Evolutionary conservation across 306 rosid genomes (phyloP).

Genomic region (Glycine latifolia): DNA sequence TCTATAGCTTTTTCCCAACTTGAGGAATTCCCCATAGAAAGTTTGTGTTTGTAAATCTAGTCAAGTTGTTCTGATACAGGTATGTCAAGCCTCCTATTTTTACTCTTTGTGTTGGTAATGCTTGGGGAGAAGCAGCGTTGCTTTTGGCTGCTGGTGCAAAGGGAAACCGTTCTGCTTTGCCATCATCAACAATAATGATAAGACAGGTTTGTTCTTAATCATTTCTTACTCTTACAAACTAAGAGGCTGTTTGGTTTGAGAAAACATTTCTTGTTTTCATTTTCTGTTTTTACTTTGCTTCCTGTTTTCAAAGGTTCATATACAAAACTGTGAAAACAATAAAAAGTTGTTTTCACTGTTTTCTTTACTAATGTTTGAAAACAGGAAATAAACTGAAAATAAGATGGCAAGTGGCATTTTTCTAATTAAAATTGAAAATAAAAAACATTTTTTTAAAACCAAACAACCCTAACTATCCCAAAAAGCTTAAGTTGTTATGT

Average conservation of each 20-base stretch:
- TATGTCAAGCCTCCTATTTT: conserved; percentile 89
- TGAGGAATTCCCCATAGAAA: conserved; percentile 36
- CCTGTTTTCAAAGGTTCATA: background rate
- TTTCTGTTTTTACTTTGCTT: background rate
- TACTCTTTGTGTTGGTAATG: conserved; percentile 95
- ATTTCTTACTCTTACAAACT: conserved; percentile 7
- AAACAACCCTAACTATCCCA: background rate
- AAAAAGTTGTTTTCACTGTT: background rate
- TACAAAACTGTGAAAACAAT: background rate
- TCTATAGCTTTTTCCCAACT: conserved; percentile 34
- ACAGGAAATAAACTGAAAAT: background rate
- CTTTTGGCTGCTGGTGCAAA: conserved; percentile 95
- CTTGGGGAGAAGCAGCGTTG: conserved; percentile 99
- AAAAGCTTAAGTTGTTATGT: background rate
- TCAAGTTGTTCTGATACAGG: conserved; percentile 53
- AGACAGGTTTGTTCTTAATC: conserved; percentile 71
- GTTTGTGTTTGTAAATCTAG: conserved; percentile 41
- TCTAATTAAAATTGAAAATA: background rate
- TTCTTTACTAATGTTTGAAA: background rate
- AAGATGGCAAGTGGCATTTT: background rate
- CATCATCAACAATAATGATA: conserved; percentile 94
- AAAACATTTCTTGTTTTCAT: background rate
- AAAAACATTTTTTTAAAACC: background rate
- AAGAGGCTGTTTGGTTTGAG: background rate
- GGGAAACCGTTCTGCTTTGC: conserved; percentile 97